Percentiles rank a stretch among this genome's conserved stretches.
Conservation (phyloP, 1,284 basidiomycete species). For the Heterobasidion parviporum region DNA sequence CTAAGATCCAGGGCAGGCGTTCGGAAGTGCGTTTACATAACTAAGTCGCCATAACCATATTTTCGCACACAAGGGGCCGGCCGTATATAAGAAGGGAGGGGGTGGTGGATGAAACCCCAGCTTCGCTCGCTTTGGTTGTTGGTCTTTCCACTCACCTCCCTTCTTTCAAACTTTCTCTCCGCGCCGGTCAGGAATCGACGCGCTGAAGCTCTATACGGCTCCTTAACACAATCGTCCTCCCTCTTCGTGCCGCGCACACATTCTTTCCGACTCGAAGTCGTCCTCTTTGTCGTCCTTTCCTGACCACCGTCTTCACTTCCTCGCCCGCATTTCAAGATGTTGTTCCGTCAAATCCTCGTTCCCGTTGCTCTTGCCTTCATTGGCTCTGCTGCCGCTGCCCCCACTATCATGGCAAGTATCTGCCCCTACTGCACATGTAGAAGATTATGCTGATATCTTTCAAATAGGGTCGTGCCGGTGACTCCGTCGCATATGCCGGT, state of each 20-base stretch:
- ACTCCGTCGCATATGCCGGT: background rate
- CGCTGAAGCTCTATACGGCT: background rate
- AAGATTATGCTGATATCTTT: no score
- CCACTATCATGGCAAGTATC: background rate
- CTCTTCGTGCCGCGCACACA: conserved; percentile 1
- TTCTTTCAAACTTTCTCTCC: background rate
- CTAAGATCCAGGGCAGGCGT: no score
- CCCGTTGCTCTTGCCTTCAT: background rate
- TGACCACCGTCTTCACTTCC: background rate
- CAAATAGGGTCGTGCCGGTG: background rate
- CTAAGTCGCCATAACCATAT: no score
- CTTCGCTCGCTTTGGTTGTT: background rate
- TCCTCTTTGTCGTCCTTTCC: background rate
- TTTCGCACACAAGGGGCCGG: background rate
- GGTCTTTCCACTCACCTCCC: background rate
- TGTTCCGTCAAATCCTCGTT: background rate
- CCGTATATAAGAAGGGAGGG: background rate
- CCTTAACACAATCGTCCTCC: background rate
- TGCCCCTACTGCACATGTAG: background rate
- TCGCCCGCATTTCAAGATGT: background rate
- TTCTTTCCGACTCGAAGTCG: background rate
- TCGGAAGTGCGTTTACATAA: no score
- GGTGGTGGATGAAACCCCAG: background rate
- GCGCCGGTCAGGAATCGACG: background rate
- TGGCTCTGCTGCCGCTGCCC: background rate